Conservation (phyloP, 129 eudicot species). For the Mikania micrantha region DNA sequence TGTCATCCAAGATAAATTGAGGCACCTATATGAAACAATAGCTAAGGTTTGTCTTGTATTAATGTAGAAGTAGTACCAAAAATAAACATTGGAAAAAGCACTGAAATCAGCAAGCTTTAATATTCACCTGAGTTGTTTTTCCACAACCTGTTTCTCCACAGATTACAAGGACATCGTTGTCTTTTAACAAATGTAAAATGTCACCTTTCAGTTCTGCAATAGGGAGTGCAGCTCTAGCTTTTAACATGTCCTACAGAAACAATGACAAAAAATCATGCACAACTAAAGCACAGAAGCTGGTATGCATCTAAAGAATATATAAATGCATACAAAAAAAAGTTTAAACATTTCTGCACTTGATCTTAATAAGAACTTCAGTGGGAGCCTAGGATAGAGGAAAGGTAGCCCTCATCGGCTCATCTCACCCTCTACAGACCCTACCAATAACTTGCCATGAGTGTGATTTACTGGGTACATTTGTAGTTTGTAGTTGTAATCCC, state of each 20-base stretch:
- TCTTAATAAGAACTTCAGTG: slow-evolving; percentile 5
- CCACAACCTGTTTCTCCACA: slow-evolving; percentile 99
- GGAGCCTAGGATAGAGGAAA: too few relatives aligned
- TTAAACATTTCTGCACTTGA: background rate
- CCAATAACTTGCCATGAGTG: too few relatives aligned
- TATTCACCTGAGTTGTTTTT: slow-evolving; percentile 90
- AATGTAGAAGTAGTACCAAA: background rate
- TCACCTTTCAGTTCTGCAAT: slow-evolving; percentile 74
- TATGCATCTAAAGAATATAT: slow-evolving; percentile 2
- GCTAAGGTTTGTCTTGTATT: background rate
- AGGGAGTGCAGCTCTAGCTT: slow-evolving; percentile 75
- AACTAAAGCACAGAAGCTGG: slow-evolving; percentile 3
- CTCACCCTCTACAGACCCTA: too few relatives aligned
- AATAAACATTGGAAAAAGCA: background rate
- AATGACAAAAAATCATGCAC: slow-evolving; percentile 11
- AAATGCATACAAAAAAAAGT: background rate
- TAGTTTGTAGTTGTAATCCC: too few relatives aligned
- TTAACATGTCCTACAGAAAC: slow-evolving; percentile 58
- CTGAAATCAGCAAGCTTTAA: slow-evolving; percentile 7
- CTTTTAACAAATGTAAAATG: slow-evolving; percentile 55
- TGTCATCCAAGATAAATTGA: slow-evolving; percentile 84
- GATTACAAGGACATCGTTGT: slow-evolving; percentile 76
- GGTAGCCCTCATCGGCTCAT: too few relatives aligned
- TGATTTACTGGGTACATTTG: too few relatives aligned
- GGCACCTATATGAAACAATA: slow-evolving; percentile 61